Evolutionary conservation across 768 basidiomycete species (phyloP).

Genomic region (Lactarius deliciosus): DNA sequence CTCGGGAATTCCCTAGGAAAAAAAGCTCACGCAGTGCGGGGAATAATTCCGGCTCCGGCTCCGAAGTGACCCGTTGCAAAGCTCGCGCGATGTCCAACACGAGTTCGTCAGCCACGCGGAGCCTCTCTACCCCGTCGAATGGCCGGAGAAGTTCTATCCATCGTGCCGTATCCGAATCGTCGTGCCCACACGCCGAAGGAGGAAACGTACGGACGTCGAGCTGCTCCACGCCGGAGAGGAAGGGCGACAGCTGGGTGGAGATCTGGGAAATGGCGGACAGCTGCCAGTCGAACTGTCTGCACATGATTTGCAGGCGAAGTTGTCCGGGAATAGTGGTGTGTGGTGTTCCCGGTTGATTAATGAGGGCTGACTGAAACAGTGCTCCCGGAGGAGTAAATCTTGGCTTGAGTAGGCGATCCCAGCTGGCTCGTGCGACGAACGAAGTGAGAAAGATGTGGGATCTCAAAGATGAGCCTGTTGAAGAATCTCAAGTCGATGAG

Average conservation of each 20-base stretch:
- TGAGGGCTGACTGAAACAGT: neutral
- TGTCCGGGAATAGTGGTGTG: neutral
- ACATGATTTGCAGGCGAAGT: neutral
- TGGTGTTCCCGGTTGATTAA: neutral
- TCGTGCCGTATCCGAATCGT: neutral
- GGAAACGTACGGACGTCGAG: neutral
- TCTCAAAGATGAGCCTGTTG: conserved; percentile 9
- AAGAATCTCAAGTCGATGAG: neutral
- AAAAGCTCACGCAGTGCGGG: neutral
- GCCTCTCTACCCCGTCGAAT: neutral
- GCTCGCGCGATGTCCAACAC: neutral
- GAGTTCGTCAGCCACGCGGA: neutral
- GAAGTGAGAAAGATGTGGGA: conserved; percentile 8
- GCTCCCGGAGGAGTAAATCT: neutral
- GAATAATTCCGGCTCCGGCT: neutral
- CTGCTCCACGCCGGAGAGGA: neutral
- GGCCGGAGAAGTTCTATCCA: conserved; percentile 11
- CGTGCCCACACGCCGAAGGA: neutral
- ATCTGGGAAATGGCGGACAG: conserved; percentile 9
- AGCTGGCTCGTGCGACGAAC: neutral
- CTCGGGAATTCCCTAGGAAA: neutral
- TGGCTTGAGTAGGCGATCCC: neutral
- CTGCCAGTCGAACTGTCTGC: conserved; percentile 9
- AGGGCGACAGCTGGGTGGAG: neutral
- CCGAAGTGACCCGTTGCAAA: neutral